Evolutionary conservation across 108 stramenopile species (phyloP).

Genomic region (Skeletonema grethae): DNA sequence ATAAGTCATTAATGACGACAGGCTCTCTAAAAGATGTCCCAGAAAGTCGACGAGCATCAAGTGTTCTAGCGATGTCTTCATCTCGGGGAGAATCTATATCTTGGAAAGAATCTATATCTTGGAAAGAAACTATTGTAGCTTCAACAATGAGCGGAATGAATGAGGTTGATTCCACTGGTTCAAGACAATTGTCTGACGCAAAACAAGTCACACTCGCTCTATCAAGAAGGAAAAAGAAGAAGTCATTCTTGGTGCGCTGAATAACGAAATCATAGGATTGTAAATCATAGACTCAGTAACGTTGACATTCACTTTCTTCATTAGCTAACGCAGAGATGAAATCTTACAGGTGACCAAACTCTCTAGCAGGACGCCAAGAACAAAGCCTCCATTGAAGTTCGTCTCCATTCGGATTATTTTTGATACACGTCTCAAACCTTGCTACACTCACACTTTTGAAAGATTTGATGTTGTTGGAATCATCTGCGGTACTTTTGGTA

Average conservation of each 20-base stretch:
- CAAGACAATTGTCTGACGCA: not conserved
- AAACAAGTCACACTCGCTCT: not conserved
- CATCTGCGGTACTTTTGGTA: not conserved
- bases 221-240: not conserved
- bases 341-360: conserved; percentile 5
- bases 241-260: not conserved
- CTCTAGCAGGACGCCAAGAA: not conserved
- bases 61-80: not conserved
- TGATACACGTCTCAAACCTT: conserved; percentile 45
- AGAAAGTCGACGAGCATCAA: not conserved
- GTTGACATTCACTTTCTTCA: too few species aligned
- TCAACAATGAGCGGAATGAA: not conserved
- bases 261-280: not conserved
- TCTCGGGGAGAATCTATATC: too few species aligned
- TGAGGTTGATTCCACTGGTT: not conserved
- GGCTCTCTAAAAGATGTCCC: not conserved
- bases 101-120: not conserved
- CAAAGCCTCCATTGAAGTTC: conserved; percentile 37
- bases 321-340: not conserved
- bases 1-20: not conserved
- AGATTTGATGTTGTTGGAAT: not conserved
- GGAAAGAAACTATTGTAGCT: not conserved
- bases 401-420: conserved; percentile 39
- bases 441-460: conserved; percentile 35
- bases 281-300: not conserved